phyloP scores from a whole-genome alignment of 805 yeast genomes.

The Pichia scutulata region DNA sequence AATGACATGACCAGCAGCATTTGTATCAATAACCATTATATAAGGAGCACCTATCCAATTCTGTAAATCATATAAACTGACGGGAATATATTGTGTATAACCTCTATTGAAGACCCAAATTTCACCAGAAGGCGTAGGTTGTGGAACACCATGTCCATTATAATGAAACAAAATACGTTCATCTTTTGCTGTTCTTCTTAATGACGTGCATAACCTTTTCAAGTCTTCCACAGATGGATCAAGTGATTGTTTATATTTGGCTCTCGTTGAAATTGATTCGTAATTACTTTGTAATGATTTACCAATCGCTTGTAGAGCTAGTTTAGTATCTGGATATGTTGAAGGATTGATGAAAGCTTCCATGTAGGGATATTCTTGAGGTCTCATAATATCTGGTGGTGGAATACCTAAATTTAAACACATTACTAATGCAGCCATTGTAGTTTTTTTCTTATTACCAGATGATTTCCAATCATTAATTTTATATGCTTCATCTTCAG shows the following conservation, averaged over 20 bases:
- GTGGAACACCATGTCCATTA: conserved; percentile 98
- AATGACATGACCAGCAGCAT: conserved; percentile 88
- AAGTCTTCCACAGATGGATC: conserved; percentile 97
- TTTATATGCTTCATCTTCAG: conserved; percentile 56
- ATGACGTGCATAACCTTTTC: conserved; percentile 80
- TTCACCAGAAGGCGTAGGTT: conserved; percentile 93
- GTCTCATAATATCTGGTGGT: conserved; percentile 91
- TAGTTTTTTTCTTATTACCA: conserved; percentile 86
- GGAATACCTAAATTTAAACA: conserved; percentile 93
- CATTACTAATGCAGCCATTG: conserved; percentile 83
- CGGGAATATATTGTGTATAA: conserved; percentile 95
- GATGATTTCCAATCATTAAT: conserved; percentile 87
- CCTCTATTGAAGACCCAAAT: conserved; percentile 98
- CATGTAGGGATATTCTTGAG: conserved; percentile 83
- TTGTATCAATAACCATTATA: conserved; percentile 89
- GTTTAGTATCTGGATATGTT: conserved; percentile 72
- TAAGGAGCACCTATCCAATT: conserved; percentile 98
- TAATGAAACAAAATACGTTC: conserved; percentile 91
- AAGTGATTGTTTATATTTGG: conserved; percentile 81
- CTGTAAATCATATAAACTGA: conserved; percentile 88
- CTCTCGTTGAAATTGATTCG: conserved; percentile 78
- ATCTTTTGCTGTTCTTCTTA: conserved; percentile 86
- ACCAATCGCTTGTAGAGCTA: conserved; percentile 87
- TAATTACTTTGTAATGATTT: conserved; percentile 82
- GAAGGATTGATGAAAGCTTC: conserved; percentile 95